Base-by-base conservation (phyloP, 257 asterid genomes). In the Apocynum venetum region DNA sequence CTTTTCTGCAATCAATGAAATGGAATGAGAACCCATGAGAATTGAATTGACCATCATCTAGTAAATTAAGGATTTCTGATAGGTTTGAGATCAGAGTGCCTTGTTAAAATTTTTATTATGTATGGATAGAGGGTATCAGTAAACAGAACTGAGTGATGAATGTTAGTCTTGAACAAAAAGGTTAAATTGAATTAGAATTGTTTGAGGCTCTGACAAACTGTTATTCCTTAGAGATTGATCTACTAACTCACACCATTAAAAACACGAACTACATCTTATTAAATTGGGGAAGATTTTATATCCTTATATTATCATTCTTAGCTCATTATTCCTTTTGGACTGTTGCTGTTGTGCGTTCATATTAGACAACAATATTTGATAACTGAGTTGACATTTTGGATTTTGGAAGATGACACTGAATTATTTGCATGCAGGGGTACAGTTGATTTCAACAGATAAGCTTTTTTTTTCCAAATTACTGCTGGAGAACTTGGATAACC, bases 361-460 rank as follows among this genome's bases (percentile, higher is more conserved):
- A 36, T 65, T 41, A 3, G 36, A 17, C 25, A 44, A 43, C 10
- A 20, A 20, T 43, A 8, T 44, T 52, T 61, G 11, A 75, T 47
- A 61, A 4, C 69, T 65, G 4, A 61, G 41, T 46, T 11, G 12
- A 43, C 51, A 1, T n/a, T 73, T 72, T 36, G 52, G 51, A 72
- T 72, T 13, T 7, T 72, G n/a, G 12, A 14, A 43, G 31, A 51
- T 44, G 17, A 9, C n/a, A 52, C 40, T 69, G 1, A 6, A 20
- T 46, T 63, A 43, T 47, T 38, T 72, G 43, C 15, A 3, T 49
- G 73, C 77, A 72, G 78, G 74, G 74, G 25, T 72, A 74, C 15
- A 65, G 59, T 43, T 77, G 66, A 47, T 72, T 57, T 72, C 76
- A 72, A 72, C 65, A 3, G 48, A 8, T 72, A 57, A 72, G 17